Evolutionary conservation across 495 filamentous ascomycete genomes (phyloP), one percentile per base, ranked within the genome.

Genomic region (Aspergillus conjunctus): DNA sequence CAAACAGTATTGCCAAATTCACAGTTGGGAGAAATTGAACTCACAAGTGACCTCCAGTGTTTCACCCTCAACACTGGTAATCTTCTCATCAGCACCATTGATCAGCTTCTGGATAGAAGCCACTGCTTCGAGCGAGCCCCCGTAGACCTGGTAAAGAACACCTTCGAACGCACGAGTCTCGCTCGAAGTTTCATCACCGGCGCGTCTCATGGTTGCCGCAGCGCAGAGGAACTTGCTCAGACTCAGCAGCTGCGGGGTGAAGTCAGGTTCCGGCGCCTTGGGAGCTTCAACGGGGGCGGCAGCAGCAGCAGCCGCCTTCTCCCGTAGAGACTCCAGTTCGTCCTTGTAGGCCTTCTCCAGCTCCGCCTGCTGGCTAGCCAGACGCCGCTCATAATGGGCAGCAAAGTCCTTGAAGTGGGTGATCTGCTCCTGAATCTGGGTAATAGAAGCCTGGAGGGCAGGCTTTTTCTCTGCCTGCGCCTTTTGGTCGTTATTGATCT

Each of bases 401-500:
- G 92, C 88, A 61, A 97, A 81, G 71, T 92, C 88, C 77, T 89
- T 91, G 80, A 90, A 92, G 68, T 89, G 86, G 14, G 84, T 76
- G 45, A 97, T 81, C 74, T 97, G 91, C 64, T 96, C 91, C 70
- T 94, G 90, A 31, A 91, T 75, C 74, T 94, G 88, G 26, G 82
- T 73, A 50, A 92, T 77, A 63, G 88, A 83, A 30, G 85, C 83
- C 68, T 91, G 89, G 14, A 97, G 85, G 15, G 81, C 73, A n/a
- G 94, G 93, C 70, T 96, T 98, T 83, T 95, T 96, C 61, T 88
- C 76, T 22, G 87, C 85, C 75, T 97, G 90, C 8, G 89, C 87
- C 73, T 92, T 95, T 73, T 98, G 92, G 74, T 99, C 95, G 65
- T 76, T 64, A 71, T 98, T 99, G 81, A 99, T 93, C 72, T 93